phyloP scores from a whole-genome alignment of 176 grass and related monocot species.

The Stipa capillata region DNA sequence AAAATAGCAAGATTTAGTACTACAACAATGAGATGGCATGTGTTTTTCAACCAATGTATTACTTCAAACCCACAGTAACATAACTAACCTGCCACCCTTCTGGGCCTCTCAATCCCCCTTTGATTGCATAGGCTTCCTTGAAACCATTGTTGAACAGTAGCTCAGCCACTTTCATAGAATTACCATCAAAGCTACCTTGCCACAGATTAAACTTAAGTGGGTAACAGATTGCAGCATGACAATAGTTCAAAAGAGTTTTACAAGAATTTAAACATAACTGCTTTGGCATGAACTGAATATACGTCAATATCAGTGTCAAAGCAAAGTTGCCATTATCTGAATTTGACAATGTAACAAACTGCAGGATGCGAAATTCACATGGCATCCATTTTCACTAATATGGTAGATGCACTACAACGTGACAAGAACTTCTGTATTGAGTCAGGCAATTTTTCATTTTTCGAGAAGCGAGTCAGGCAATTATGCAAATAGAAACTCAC shows the following conservation, averaged over 20 bases:
- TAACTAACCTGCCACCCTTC: conserved; percentile 85
- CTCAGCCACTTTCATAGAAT: conserved; percentile 85
- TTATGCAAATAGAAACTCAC: not conserved
- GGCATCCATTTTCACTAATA: not conserved
- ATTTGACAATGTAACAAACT: not conserved
- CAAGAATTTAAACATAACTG: not conserved
- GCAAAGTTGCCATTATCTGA: not conserved
- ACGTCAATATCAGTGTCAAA: not conserved
- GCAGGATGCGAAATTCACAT: not conserved
- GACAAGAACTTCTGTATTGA: not conserved
- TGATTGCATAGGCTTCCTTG: conserved; percentile 85
- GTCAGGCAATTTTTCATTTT: not conserved
- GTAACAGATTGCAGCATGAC: conserved; percentile 9
- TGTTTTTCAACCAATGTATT: not conserved
- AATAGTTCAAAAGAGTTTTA: not conserved
- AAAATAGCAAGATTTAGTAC: not conserved
- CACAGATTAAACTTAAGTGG: conserved; percentile 41
- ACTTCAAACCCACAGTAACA: not conserved
- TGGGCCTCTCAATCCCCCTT: conserved; percentile 76
- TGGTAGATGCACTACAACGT: not conserved
- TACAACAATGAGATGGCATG: not conserved
- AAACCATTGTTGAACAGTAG: conserved; percentile 83
- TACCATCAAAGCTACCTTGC: conserved; percentile 96
- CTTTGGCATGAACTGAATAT: not conserved
- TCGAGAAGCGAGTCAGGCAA: not conserved